These are phyloP conservation scores for Evansstolkia leycettana DNA, from an alignment of 495 filamentous ascomycete genomes.

Conservation along the genomic window DNA sequence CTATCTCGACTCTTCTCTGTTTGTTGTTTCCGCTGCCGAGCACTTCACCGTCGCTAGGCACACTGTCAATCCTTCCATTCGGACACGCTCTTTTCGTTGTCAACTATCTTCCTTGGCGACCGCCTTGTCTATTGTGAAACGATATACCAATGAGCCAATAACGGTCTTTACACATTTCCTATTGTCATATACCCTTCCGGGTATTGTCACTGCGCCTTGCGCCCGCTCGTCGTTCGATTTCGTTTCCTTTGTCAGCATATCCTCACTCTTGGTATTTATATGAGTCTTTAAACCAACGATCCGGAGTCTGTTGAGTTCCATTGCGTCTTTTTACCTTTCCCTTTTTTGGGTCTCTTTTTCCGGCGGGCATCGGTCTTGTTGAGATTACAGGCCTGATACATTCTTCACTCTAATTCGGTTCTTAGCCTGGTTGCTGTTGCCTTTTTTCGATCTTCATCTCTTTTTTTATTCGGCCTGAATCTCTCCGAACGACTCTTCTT, in stretches of 20 bases:
- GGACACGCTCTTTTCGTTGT: conserved; percentile 14
- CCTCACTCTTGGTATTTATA: conserved; percentile 44
- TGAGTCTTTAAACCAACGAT: conserved; percentile 56
- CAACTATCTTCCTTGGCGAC: conserved; percentile 20
- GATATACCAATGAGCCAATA: conserved; percentile 55
- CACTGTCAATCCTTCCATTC: background rate
- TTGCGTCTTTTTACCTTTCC: conserved; percentile 9
- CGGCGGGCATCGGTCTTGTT: conserved; percentile 16
- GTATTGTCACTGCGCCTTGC: conserved; percentile 34
- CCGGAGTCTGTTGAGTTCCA: conserved; percentile 35
- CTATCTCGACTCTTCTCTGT: conserved; percentile 12
- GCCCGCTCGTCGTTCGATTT: conserved; percentile 26
- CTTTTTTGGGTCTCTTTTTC: no score
- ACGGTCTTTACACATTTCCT: conserved; percentile 47
- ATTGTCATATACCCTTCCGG: conserved; percentile 34
- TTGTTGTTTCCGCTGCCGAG: conserved; percentile 1
- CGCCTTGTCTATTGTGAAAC: conserved; percentile 28
- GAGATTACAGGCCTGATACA: conserved; percentile 20
- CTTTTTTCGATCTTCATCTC: conserved; percentile 25
- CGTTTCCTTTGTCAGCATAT: conserved; percentile 47
- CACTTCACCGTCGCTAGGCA: no score
- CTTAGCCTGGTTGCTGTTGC: conserved; percentile 29
- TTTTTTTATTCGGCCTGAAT: conserved; percentile 20
- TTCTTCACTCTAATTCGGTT: conserved; percentile 30
- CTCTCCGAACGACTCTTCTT: conserved; percentile 15